Evolutionary conservation across 1,139 yeast species (phyloP), one percentile per base, ranked within the genome.

Genomic region (Suhomyces bribrorum): DNA sequence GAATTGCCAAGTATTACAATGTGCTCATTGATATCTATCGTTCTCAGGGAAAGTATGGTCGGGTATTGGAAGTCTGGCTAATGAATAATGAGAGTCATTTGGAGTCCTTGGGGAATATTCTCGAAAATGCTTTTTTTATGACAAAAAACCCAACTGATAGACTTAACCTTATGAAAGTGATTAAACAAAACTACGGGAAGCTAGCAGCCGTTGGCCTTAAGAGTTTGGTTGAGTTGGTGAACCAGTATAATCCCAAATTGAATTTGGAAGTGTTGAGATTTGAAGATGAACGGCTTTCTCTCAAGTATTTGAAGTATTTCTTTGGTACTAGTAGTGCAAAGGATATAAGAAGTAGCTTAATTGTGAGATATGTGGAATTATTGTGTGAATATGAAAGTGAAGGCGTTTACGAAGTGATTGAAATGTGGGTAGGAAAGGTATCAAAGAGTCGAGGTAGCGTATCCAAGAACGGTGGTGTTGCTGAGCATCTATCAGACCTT

Each of bases 1-100:
- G 71, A 36, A 70, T 74, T 23, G 82, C 78, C 3, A 65, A 72
- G 17, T 85, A 76, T 54, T 73, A 69, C 48, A 64, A 73, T 34
- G 92, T 83, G 0, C 63, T 89, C 22, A 73, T 82, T 43, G 64
- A 71, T 32, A 54, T 84, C 3, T 86, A 81, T 55, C 64, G 75
- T 30, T 61, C 75, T 0, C 79, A 83, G 42, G 73, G 75, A 7
- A 70, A 67, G 40, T 78, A 68, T 47, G 63, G 78, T 2, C 75
- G 80, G 41, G 74, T 83, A 1, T 48, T 71, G 29, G 66, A 62
- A 34, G 52, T 65, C 2, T 69, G 73, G 73, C 46, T 70, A 25
- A 47, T 53, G 38, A 45, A 47, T 16, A 47, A 47, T 14, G 30
- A 33, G 5, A 37, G 29, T 9, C 27, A 23, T 14, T 28, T 42